A percentile compares a stretch with the other conserved stretches of the same genome.
Conservation (phyloP, 805 yeast genomes). For the Sugiyamaella marilandica region DNA sequence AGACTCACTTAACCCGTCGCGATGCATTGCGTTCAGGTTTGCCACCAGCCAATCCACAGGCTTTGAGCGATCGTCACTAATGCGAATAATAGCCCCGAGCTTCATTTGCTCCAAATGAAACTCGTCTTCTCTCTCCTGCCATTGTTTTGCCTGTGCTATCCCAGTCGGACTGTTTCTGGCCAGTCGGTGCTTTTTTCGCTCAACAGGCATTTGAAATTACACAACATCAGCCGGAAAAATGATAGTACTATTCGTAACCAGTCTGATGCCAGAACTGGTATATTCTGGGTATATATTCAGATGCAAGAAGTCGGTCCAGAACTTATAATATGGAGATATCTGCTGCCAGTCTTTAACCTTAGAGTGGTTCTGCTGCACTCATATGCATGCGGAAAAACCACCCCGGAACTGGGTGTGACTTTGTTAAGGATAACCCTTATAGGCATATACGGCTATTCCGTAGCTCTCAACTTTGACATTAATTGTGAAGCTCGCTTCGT, state of each 20-base stretch:
- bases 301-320: too few species aligned
- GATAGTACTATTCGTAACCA: too few species aligned
- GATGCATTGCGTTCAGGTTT: conserved; percentile 12
- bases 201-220: neutral
- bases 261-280: too few species aligned
- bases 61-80: conserved; percentile 24
- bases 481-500: too few species aligned
- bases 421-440: conserved; percentile 3
- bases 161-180: neutral
- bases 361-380: too few species aligned
- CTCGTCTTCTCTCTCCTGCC: conserved; percentile 30
- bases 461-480: neutral
- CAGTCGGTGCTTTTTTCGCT: neutral
- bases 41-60: conserved; percentile 26
- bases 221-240: neutral
- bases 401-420: neutral
- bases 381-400: neutral
- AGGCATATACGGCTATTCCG: neutral
- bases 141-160: conserved; percentile 11
- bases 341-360: too few species aligned
- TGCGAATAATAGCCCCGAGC: conserved; percentile 29
- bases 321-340: too few species aligned
- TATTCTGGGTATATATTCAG: too few species aligned
- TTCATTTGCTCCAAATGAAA: conserved; percentile 28
- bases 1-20: conserved; percentile 15